Base-by-base conservation (phyloP, 1,284 basidiomycete genomes). In the Pseudozyma sp. region DNA sequence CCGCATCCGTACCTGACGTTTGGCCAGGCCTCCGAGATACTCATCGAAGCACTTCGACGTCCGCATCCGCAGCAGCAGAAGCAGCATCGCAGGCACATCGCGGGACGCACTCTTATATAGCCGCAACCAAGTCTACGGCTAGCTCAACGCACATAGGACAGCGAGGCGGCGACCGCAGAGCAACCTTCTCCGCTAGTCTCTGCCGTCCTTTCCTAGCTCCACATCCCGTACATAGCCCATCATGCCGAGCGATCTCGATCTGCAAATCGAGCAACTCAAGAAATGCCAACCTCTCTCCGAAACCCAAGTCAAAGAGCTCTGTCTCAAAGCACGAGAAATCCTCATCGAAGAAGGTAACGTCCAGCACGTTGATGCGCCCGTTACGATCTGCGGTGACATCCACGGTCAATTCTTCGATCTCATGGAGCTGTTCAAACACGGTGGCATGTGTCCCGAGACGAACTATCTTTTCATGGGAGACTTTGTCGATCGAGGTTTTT, bases 401-500 rank as follows among this genome's bases (percentile, higher is more conserved):
- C 96, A 99, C 83, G 96, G 96, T 12, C 96, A 99, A 85, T 99
- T 99, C 86, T 97, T 93, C 86, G 96, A 99, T 86, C 89, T 99
- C 76, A 91, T 97, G 90, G 95, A 99, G 87, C 89, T 98, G 54
- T 98, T 99, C 89, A 92, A 92, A 85, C 91, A 97, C 39, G 97
- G 96, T 31, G 95, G 96, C 13, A 91, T 91, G 82, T 98, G 95
- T 86, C 96, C 96, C 56, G 91, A 94, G 38, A 97, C 96, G 10
- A 96, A 94, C 85, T 99, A 99, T 86, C 91, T 99, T 62, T 99
- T 99, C 88, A 96, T 99, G 92, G 95, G 81, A 44, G 81, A 83
- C 55, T 83, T 83, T 69, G 82, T 84, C 48, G 82, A 84, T 86
- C 91, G 96, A 53, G 97, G 97, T 13, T 97, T 95, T 87, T 98